Evolutionary conservation across 1,284 basidiomycete species (phyloP).

Genomic region (Thecaphora thlaspeos): DNA sequence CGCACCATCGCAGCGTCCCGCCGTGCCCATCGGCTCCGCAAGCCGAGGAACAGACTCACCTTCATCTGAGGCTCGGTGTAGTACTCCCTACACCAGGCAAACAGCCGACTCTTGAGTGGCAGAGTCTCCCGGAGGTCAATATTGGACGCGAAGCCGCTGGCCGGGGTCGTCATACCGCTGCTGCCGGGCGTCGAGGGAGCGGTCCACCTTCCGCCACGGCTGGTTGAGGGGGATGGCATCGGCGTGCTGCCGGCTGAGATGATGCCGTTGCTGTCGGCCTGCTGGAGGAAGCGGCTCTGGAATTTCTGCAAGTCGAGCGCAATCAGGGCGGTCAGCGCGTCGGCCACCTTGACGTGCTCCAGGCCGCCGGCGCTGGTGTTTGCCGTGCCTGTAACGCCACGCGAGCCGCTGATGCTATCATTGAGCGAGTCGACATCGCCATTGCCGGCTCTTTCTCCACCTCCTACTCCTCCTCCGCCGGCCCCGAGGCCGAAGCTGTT

Average conservation of each 20-base stretch:
- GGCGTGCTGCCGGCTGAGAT: constrained; percentile 31
- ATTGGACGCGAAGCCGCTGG: constrained; percentile 10
- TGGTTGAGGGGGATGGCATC: constrained; percentile 24
- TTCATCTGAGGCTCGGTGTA: constrained; percentile 87
- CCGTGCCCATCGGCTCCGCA: no score
- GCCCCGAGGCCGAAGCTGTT: not conserved
- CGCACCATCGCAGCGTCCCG: no score
- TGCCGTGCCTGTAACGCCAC: not conserved
- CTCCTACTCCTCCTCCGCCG: constrained; percentile 6
- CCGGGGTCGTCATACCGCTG: constrained; percentile 21
- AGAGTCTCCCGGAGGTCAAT: constrained; percentile 61
- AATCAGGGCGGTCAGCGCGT: constrained; percentile 44
- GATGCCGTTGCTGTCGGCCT: constrained; percentile 6
- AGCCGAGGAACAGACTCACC: constrained; percentile 58
- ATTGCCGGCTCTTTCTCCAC: constrained; percentile 1
- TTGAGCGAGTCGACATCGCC: constrained; percentile 11
- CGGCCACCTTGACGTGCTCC: constrained; percentile 40
- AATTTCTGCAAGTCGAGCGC: constrained; percentile 53
- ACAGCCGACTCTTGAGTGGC: constrained; percentile 86
- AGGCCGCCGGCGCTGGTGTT: not conserved
- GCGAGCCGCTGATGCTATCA: not conserved
- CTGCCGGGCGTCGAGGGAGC: constrained; percentile 16
- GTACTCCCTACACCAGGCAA: constrained; percentile 95
- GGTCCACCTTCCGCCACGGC: constrained; percentile 27
- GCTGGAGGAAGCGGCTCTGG: constrained; percentile 26